Evolutionary conservation across 2,329 filamentous ascomycete species (phyloP).

Genomic region (Penicillium sp.): DNA sequence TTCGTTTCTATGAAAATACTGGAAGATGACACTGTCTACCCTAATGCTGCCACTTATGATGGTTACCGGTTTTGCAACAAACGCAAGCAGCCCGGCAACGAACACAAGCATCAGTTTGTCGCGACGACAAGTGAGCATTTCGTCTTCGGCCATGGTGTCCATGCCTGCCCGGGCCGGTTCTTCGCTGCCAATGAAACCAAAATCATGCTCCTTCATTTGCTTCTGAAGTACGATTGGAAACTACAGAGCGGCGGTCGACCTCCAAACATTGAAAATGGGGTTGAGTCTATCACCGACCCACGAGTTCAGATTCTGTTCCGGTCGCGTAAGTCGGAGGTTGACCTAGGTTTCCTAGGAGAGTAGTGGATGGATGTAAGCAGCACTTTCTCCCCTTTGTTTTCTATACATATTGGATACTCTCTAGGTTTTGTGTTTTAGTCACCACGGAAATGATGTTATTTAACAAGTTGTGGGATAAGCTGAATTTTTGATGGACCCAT

Average conservation of each 20-base stretch:
- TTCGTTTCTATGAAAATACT: conserved; percentile 24
- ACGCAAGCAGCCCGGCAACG: conserved; percentile 30
- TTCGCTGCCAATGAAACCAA: conserved; percentile 58
- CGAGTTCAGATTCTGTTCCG: conserved; percentile 28
- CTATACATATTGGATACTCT: neutral
- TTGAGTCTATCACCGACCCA: conserved; percentile 40
- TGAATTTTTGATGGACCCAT: neutral
- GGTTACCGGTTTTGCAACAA: conserved; percentile 35
- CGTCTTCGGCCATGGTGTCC: conserved; percentile 39
- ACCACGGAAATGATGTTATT: neutral
- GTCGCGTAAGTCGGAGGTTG: conserved; percentile 25
- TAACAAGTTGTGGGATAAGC: neutral
- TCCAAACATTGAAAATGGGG: conserved; percentile 46
- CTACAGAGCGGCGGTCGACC: conserved; percentile 40
- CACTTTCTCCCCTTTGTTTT: neutral
- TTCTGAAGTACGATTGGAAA: conserved; percentile 55
- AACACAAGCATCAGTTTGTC: conserved; percentile 31
- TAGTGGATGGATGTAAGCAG: neutral
- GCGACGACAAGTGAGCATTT: conserved; percentile 32
- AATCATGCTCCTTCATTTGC: conserved; percentile 52
- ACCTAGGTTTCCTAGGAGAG: conserved; percentile 23
- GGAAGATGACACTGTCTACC: conserved; percentile 29
- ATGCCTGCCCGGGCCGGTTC: conserved; percentile 53
- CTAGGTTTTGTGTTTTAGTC: neutral
- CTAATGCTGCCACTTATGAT: conserved; percentile 32